Percentiles rank a stretch among this genome's conserved stretches.
Conservation (phyloP, 495 filamentous ascomycete species). For the Trichoderma asperelloides region DNA sequence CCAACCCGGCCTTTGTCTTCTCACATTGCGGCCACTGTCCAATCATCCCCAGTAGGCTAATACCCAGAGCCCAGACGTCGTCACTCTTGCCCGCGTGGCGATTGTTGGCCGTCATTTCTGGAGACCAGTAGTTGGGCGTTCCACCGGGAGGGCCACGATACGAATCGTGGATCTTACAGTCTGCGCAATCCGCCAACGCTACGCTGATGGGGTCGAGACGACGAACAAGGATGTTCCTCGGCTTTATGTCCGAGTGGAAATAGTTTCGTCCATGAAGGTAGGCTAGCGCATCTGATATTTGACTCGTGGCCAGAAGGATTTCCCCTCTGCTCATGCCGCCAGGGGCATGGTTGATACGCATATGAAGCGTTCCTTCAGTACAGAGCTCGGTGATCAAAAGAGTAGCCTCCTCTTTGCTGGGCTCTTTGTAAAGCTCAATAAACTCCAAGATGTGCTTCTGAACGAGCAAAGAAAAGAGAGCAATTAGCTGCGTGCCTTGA, state of each 20-base stretch:
- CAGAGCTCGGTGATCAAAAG: slow-evolving; percentile 9
- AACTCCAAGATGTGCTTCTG: background rate
- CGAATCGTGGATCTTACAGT: background rate
- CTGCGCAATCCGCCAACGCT: background rate
- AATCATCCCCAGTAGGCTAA: background rate
- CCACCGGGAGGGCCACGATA: background rate
- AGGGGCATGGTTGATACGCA: background rate
- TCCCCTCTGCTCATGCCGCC: background rate
- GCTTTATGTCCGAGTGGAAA: slow-evolving; percentile 10
- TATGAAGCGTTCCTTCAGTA: background rate
- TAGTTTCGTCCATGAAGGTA: background rate
- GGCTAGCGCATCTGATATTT: background rate
- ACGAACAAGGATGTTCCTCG: slow-evolving; percentile 5
- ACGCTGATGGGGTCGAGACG: slow-evolving; percentile 2
- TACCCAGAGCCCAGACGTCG: slow-evolving; percentile 7
- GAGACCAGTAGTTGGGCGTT: slow-evolving; percentile 1
- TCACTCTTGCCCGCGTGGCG: background rate
- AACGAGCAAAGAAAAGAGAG: background rate
- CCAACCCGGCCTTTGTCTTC: background rate
- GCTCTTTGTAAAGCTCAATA: background rate
- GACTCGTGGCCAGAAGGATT: background rate
- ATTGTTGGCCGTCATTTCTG: background rate
- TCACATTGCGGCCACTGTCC: background rate
- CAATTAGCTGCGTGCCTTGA: background rate
- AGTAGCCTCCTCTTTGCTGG: background rate